Base-by-base conservation (phyloP, 768 basidiomycete genomes). In the Tulasnella sp. region DNA sequence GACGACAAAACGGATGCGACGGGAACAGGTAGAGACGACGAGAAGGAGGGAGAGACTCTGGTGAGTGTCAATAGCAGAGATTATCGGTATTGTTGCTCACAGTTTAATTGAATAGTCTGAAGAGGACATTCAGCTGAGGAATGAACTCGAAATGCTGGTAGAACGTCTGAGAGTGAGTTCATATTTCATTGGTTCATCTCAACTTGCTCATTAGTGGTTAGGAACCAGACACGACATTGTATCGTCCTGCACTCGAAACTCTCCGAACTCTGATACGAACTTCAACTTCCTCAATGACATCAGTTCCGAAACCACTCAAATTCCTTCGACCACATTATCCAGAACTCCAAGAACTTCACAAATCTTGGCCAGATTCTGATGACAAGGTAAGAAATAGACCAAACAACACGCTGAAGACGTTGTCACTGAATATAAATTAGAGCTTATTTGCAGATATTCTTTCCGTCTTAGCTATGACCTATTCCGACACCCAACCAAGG, bases 401-500 rank as follows among this genome's bases (percentile, higher is more conserved):
- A 16, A 22, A 20, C 48, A 33, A 28, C 22, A 7, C 37, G 37
- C 44, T 31, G 28, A 13, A 2, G 15, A 24, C 34, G 24, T 52
- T 46, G 20, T 37, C 39, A 37, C 12, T 31, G 1, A 32, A 3
- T 41, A 8, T 48, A 47, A 57, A 42, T 3, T 63, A 95, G 90
- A 83, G 84, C 58, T 76, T 95, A 37, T 92, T 98, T 62, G 91
- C 91, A 22, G 92, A 96, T 60, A 96, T 99, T 54, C 75, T 99
- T 24, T 96, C 93, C 33, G 93, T 96, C 5, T 80, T 99, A 39
- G 95, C 93, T 5, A 99, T 99, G 95, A 99, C 95, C 5, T 98
- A 98, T 64, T 96, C 92, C 7, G 95, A 99, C 67, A 92, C 89
- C 15, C 81, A 95, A 68, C 89, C 90, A 34, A 82, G 95, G 43